These are phyloP conservation scores for Nissolia schottii DNA, from an alignment of 306 rosid species.

Conservation along the genomic window DNA sequence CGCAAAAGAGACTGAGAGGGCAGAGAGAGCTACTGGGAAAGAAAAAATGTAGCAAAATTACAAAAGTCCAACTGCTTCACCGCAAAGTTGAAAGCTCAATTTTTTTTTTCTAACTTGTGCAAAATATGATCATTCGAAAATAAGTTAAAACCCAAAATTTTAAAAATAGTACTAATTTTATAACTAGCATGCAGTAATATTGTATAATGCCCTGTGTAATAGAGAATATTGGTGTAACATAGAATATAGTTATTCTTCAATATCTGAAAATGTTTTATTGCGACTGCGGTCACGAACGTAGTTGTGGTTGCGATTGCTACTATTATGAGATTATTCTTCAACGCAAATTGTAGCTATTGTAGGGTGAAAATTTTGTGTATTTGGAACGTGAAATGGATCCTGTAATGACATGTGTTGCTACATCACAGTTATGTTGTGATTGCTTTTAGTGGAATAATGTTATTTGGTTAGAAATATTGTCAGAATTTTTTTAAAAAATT, in stretches of 20 bases:
- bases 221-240: neutral
- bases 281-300: no score
- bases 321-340: no score
- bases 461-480: no score
- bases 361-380: no score
- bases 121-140: slow-evolving; percentile 25
- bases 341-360: no score
- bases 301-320: no score
- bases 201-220: neutral
- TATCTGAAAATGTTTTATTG: neutral
- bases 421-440: no score
- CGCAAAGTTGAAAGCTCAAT: slow-evolving; percentile 30
- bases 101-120: slow-evolving; percentile 13
- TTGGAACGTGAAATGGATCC: no score
- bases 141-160: neutral
- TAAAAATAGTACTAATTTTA: neutral
- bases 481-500: no score
- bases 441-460: no score
- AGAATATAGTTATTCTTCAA: neutral
- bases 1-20: slow-evolving; percentile 38
- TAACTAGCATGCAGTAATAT: neutral
- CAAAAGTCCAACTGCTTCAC: slow-evolving; percentile 56
- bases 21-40: neutral
- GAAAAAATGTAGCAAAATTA: neutral
- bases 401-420: no score